Evolutionary conservation across 305 asterid species (phyloP).

Genomic region (Rubia balearica): DNA sequence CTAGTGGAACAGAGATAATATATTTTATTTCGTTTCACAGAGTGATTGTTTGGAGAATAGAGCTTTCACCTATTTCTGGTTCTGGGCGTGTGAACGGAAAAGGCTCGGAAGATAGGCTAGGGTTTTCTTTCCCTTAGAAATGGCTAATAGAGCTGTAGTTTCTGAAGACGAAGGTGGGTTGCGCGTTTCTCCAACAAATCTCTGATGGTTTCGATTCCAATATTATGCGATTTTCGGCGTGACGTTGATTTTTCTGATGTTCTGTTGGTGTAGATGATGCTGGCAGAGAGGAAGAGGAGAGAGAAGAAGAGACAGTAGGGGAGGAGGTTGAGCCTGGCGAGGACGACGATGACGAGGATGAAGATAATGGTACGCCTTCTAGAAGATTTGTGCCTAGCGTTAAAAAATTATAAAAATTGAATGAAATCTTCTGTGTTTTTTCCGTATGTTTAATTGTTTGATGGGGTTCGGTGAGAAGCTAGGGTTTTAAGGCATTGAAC

Average conservation of each 20-base stretch:
- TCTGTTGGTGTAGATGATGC: slow-evolving; percentile 49
- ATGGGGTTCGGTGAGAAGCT: background rate
- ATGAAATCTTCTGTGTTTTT: background rate
- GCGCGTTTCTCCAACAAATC: background rate
- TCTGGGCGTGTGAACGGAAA: background rate
- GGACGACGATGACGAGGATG: slow-evolving; percentile 77
- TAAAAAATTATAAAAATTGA: background rate
- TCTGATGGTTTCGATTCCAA: background rate
- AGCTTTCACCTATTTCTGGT: background rate
- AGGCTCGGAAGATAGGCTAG: slow-evolving; percentile 8
- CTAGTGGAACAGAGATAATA: no score
- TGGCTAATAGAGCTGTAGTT: slow-evolving; percentile 67
- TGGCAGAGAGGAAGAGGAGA: slow-evolving; percentile 68
- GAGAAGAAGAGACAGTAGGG: slow-evolving; percentile 54
- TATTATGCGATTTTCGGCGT: background rate
- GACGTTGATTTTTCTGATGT: background rate
- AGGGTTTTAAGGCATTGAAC: slow-evolving; percentile 1
- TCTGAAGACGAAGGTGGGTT: slow-evolving; percentile 78
- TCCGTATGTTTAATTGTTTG: background rate
- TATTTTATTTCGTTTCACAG: background rate
- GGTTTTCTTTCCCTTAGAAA: slow-evolving; percentile 24
- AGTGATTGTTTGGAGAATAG: background rate
- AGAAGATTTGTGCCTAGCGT: background rate
- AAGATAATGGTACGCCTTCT: slow-evolving; percentile 63
- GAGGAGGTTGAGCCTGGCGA: slow-evolving; percentile 43